Conservation (phyloP, 192 early-diverging fungal genomes). For the Entomortierella beljakovae region DNA sequence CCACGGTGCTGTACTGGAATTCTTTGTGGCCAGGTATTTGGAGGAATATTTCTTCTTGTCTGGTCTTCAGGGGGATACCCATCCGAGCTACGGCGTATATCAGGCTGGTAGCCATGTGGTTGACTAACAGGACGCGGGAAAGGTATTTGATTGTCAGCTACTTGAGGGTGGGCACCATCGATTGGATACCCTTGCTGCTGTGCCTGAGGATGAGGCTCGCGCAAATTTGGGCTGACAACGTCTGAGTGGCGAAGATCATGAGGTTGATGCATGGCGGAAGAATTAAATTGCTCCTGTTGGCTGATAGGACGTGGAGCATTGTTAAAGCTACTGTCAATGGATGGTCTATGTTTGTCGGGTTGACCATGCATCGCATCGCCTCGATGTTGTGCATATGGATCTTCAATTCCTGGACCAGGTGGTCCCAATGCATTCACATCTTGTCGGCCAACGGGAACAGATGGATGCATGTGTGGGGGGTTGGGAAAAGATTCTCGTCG, state of each 20-base stretch:
- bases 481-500: conserved; percentile 5
- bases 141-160: not conserved
- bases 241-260: not conserved
- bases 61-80: conserved; percentile 7
- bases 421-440: not conserved
- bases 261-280: not conserved
- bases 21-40: not conserved
- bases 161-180: conserved; percentile 5
- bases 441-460: not conserved
- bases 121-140: not conserved
- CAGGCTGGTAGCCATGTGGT: not conserved
- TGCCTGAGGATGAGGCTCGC: not conserved
- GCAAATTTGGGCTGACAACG: not conserved
- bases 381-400: not conserved
- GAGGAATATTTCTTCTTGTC: not conserved
- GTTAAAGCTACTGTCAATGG: conserved; percentile 1
- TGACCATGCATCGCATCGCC: not conserved
- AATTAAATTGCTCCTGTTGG: not conserved
- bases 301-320: not conserved
- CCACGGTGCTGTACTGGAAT: not conserved
- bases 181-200: conserved; percentile 2
- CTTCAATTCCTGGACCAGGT: not conserved
- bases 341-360: not conserved
- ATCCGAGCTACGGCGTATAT: not conserved
- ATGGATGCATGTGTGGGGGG: not conserved